These are phyloP conservation scores for Ashbya aceris DNA, from an alignment of 1,139 yeast genomes.

Conservation along the genomic window DNA sequence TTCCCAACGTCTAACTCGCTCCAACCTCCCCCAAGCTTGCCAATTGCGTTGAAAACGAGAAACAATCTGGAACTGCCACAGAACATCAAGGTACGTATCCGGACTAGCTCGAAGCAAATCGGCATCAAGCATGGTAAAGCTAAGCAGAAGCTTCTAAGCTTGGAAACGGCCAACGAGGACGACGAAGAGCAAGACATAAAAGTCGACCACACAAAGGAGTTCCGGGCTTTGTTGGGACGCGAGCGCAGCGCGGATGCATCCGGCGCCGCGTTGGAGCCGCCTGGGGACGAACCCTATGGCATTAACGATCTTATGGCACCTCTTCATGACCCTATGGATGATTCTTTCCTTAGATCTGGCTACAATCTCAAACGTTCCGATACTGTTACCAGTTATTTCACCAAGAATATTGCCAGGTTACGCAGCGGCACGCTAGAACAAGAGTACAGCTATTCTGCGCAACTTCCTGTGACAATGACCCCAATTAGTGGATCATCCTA, in stretches of 20 bases:
- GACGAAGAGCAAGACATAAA: constrained; percentile 13
- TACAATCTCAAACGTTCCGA: constrained; percentile 17
- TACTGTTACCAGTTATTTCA: constrained; percentile 28
- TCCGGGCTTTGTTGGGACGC: constrained; percentile 23
- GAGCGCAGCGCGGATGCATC: constrained; percentile 10
- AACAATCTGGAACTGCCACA: constrained; percentile 28
- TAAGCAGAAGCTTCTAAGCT: constrained; percentile 27
- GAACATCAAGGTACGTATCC: constrained; percentile 27
- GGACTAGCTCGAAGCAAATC: constrained; percentile 29
- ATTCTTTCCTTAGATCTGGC: constrained; percentile 3
- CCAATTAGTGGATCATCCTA: too few relatives aligned
- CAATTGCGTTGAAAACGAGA: constrained; percentile 26
- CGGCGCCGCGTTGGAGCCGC: constrained; percentile 23
- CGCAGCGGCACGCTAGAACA: constrained; percentile 22
- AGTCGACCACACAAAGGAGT: constrained; percentile 28
- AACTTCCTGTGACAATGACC: too few relatives aligned
- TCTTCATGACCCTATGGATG: constrained; percentile 17
- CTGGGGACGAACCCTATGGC: constrained; percentile 31
- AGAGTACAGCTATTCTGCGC: constrained; percentile 8
- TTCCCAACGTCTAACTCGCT: constrained; percentile 27
- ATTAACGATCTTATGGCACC: constrained; percentile 31
- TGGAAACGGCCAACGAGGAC: constrained; percentile 27
- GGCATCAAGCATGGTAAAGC: constrained; percentile 31
- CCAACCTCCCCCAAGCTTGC: constrained; percentile 29
- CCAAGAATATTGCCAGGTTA: constrained; percentile 22